phyloP scores from a whole-genome alignment of 1,284 basidiomycete genomes.

The Ceratobasidium sp. region DNA sequence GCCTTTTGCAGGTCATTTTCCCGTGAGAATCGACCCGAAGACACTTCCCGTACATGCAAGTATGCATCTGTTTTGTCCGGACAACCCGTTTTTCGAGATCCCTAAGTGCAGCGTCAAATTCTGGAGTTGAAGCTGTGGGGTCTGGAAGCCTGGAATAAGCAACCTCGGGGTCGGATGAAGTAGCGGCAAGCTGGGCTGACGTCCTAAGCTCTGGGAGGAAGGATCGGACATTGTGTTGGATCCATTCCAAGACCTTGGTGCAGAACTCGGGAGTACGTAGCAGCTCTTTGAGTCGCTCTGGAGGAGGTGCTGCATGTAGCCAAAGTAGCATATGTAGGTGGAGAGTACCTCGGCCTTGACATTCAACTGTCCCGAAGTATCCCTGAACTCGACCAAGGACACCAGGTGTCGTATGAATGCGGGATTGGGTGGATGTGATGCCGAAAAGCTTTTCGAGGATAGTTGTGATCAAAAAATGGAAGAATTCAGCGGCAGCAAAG shows the following conservation, averaged over 20 bases:
- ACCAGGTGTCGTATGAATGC: constrained; percentile 51
- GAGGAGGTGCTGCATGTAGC: constrained; percentile 40
- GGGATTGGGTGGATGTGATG: constrained; percentile 51
- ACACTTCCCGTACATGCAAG: constrained; percentile 54
- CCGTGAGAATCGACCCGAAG: constrained; percentile 50
- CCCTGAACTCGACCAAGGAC: constrained; percentile 52
- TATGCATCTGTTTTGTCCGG: background rate
- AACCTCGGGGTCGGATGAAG: too few species aligned
- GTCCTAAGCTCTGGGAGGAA: too few species aligned
- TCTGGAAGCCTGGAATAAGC: too few species aligned
- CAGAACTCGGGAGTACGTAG: constrained; percentile 28
- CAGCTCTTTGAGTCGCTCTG: constrained; percentile 15
- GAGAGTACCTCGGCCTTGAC: constrained; percentile 53
- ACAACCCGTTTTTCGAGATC: background rate
- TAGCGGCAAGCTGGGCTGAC: too few species aligned
- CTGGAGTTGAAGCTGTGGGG: too few species aligned
- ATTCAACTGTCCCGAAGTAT: constrained; percentile 55
- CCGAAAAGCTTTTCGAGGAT: constrained; percentile 58
- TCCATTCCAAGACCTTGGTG: too few species aligned
- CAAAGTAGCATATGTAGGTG: constrained; percentile 56
- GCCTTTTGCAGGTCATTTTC: constrained; percentile 55
- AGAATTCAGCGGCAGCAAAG: constrained; percentile 58
- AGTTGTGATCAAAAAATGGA: constrained; percentile 57
- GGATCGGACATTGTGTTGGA: too few species aligned
- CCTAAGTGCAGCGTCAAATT: too few species aligned